These are phyloP conservation scores for Thielaviopsis populi DNA, from an alignment of 2,329 filamentous ascomycete genomes.

Conservation along the genomic window DNA sequence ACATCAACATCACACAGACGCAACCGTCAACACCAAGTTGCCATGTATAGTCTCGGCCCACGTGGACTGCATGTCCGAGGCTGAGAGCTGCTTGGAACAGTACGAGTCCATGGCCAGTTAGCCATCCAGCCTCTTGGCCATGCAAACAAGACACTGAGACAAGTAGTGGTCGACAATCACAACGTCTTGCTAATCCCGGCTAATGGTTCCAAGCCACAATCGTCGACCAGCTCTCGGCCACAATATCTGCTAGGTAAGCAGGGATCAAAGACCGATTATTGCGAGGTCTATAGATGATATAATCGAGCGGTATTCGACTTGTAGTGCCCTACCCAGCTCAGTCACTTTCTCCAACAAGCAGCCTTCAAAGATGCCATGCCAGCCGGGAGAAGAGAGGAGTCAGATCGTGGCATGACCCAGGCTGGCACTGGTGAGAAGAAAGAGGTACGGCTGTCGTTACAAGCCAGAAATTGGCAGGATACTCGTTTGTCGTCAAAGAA, in stretches of 20 bases:
- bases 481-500: background rate
- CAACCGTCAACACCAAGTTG: background rate
- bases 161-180: background rate
- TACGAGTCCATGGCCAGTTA: background rate
- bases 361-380: background rate
- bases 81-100: background rate
- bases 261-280: background rate
- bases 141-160: background rate
- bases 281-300: background rate
- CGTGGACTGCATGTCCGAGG: background rate
- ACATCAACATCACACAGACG: background rate
- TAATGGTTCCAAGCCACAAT: background rate
- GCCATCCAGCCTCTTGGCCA: background rate
- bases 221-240: background rate
- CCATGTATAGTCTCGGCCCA: background rate
- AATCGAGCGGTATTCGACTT: background rate
- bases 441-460: background rate
- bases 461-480: background rate
- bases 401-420: slow-evolving; percentile 4
- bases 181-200: background rate
- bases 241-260: background rate
- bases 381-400: background rate
- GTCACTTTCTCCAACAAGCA: background rate
- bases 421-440: slow-evolving; percentile 10
- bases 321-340: background rate